Percentiles rank a stretch among this genome's conserved stretches.
Conservation (phyloP, 495 filamentous ascomycete genomes). For the Hyaloscypha hepaticicola region DNA sequence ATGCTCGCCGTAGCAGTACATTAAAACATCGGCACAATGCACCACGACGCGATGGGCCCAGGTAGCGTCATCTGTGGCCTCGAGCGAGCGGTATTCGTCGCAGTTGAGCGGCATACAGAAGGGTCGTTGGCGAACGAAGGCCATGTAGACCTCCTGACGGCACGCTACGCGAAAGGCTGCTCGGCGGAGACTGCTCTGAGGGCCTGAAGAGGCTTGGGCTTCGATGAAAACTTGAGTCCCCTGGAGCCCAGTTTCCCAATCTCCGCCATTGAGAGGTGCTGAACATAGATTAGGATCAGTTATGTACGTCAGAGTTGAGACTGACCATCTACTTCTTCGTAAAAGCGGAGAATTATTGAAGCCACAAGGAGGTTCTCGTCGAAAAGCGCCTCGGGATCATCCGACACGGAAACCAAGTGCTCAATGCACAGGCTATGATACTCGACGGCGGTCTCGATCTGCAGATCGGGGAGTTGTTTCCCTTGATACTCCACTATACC, state of each 20-base stretch:
- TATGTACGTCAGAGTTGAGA: background rate
- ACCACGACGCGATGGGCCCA: slow-evolving; percentile 35
- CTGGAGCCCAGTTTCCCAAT: slow-evolving; percentile 25
- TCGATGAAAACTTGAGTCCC: slow-evolving; percentile 27
- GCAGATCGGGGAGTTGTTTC: slow-evolving; percentile 27
- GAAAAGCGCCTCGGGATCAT: slow-evolving; percentile 33
- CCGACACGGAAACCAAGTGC: slow-evolving; percentile 28
- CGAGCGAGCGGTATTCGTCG: slow-evolving; percentile 33
- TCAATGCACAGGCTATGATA: slow-evolving; percentile 34
- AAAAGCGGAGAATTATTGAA: slow-evolving; percentile 37
- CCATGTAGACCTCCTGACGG: slow-evolving; percentile 40
- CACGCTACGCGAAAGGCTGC: slow-evolving; percentile 39
- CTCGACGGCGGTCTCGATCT: slow-evolving; percentile 31
- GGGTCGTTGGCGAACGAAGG: slow-evolving; percentile 38
- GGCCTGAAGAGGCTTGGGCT: slow-evolving; percentile 13
- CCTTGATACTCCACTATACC: slow-evolving; percentile 22
- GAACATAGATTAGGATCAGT: background rate
- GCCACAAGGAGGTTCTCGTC: slow-evolving; percentile 39
- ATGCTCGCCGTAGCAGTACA: slow-evolving; percentile 35
- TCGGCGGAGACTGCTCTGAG: slow-evolving; percentile 32
- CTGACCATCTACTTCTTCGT: slow-evolving; percentile 35
- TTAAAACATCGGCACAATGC: slow-evolving; percentile 34
- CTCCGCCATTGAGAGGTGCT: slow-evolving; percentile 28
- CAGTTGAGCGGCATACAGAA: slow-evolving; percentile 31
- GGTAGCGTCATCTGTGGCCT: slow-evolving; percentile 35